Percentiles rank a stretch among this genome's conserved stretches.
Evolutionary conservation across 2,329 filamentous ascomycete genomes (phyloP).

Genomic region (Geosmithia morbida): DNA sequence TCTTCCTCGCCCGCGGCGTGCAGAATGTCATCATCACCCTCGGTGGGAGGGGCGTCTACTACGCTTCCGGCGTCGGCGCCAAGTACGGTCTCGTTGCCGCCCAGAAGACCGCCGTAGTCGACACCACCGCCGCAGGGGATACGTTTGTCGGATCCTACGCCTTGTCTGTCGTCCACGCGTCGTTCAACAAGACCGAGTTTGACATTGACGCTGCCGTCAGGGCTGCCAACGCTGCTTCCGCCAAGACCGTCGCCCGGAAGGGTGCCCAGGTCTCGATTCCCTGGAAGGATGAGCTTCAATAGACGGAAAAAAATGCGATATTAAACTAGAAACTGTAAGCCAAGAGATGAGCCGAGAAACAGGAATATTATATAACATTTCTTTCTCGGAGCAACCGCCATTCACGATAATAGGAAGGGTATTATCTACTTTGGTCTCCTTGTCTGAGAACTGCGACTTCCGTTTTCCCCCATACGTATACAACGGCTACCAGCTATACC

Average conservation of each 20-base stretch:
- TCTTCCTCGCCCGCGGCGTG: slow-evolving; percentile 58
- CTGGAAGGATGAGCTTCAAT: slow-evolving; percentile 25
- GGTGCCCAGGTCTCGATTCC: slow-evolving; percentile 29
- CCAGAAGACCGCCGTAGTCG: slow-evolving; percentile 61
- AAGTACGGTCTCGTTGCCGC: slow-evolving; percentile 34
- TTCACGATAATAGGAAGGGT: too few species aligned
- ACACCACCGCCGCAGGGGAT: slow-evolving; percentile 89
- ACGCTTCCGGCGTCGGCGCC: slow-evolving; percentile 29
- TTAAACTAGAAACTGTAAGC: neutral
- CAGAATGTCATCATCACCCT: slow-evolving; percentile 71
- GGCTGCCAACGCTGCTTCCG: slow-evolving; percentile 35
- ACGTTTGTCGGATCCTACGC: slow-evolving; percentile 88
- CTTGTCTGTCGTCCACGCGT: slow-evolving; percentile 44
- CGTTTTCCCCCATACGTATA: neutral
- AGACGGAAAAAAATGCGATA: slow-evolving; percentile 7
- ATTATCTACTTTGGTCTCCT: too few species aligned
- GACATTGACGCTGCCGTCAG: slow-evolving; percentile 40
- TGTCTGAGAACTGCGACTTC: neutral
- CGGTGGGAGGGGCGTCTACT: slow-evolving; percentile 66
- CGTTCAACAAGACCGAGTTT: slow-evolving; percentile 19
- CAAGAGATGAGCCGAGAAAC: neutral
- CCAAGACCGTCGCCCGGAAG: slow-evolving; percentile 24
- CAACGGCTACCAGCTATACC: too few species aligned
- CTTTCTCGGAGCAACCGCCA: too few species aligned
- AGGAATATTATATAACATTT: too few species aligned